Base-by-base conservation (phyloP, 257 asterid species). In the Mentha longifolia region DNA sequence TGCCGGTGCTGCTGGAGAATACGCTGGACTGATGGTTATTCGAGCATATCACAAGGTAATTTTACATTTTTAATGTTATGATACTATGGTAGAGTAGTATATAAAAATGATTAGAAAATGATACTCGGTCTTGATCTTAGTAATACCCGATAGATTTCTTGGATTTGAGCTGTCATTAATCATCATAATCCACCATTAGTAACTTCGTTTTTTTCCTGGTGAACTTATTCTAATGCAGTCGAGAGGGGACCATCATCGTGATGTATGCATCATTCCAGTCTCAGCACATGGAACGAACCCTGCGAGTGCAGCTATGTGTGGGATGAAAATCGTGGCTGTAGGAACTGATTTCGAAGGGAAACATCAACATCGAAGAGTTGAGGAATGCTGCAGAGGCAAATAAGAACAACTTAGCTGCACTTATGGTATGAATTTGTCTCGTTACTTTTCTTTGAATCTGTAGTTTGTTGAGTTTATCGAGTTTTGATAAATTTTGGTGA, bases 241-340 rank as follows among this genome's bases (percentile, higher is more conserved):
- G 37, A 89, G 97, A 83, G 99, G 99, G 67, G 99, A 95, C 83
- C 85, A 83, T 84, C 97, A 95, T 81, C 89, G 99, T 33, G 82
- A 92, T 51, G 97, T 92, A 15, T 95, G 99, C 88, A 89, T 95
- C 86, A 95, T 95, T 74, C 99, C 98, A 15, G 97, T 89, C 70
- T 95, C 99, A 14, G 99, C 99, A 16, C 99, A 95, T 16, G 99
- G 99, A 81, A 95, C 99, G 33, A 92, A 95, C 79, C 99, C 99
- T 39, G 99, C 99, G 41, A 92, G 97, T 81, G 98, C 98, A 1
- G 97, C 98, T 49, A 95, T 92, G 98, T 95, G 99, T 59, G 99
- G 99, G 57, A 95, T 95, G 99, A 92, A 92, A 86, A 95, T 95
- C 37, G 98, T 95, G 80, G 84, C 99, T 7, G 88, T 95, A 65